phyloP scores from a whole-genome alignment of 129 eudicot species.

The Chrysanthemum makinoi region DNA sequence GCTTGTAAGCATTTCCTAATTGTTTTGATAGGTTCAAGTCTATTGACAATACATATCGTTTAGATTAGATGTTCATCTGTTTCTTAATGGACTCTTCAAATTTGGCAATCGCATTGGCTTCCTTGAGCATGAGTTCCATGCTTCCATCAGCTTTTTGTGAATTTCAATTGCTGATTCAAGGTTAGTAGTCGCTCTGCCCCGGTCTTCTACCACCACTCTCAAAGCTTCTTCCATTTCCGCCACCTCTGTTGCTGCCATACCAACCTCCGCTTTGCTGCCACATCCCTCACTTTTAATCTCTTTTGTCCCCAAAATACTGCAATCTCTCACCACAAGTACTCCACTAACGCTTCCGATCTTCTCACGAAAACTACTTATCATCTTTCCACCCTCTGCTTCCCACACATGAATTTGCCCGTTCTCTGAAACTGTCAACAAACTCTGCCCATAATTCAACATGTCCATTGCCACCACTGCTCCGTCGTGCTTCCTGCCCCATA shows the following conservation, averaged over 20 bases:
- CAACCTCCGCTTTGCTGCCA: slow-evolving; percentile 12
- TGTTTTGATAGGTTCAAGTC: not conserved
- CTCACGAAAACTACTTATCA: slow-evolving; percentile 26
- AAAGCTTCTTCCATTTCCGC: slow-evolving; percentile 21
- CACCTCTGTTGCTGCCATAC: slow-evolving; percentile 21
- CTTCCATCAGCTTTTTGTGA: slow-evolving; percentile 35
- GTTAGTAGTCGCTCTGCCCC: slow-evolving; percentile 17
- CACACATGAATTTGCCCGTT: slow-evolving; percentile 33
- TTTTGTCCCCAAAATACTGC: slow-evolving; percentile 18
- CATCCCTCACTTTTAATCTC: not conserved
- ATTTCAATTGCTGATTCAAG: slow-evolving; percentile 33
- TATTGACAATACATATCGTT: not conserved
- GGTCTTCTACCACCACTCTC: slow-evolving; percentile 23
- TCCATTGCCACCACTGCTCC: slow-evolving; percentile 34
- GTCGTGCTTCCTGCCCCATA: slow-evolving; percentile 16
- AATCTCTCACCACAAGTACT: slow-evolving; percentile 31
- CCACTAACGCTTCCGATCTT: slow-evolving; percentile 28
- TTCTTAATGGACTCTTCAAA: slow-evolving; percentile 12
- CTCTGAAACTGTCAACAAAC: slow-evolving; percentile 36
- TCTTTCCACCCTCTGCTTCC: slow-evolving; percentile 32
- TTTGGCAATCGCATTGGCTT: slow-evolving; percentile 32
- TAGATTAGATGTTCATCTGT: not conserved
- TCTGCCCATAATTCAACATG: slow-evolving; percentile 24
- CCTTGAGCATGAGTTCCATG: slow-evolving; percentile 38
- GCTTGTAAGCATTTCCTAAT: too few species aligned